Conservation (phyloP, 2,329 filamentous ascomycete genomes). For the Lachnellula cervina region DNA sequence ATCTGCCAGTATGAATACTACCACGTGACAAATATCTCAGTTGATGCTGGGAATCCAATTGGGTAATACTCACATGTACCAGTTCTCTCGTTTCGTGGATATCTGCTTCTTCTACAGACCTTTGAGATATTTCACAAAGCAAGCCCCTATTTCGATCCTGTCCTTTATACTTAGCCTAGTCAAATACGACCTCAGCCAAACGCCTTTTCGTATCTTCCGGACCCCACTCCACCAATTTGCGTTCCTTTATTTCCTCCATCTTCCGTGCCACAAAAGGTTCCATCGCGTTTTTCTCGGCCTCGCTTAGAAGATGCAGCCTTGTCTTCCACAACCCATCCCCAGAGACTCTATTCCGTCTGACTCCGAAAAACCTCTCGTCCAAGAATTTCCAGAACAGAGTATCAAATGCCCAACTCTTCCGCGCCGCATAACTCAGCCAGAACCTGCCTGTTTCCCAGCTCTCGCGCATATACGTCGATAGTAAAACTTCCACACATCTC, state of each 20-base stretch:
- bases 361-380: conserved; percentile 33
- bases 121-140: no score
- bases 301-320: conserved; percentile 27
- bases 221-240: conserved; percentile 10
- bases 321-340: conserved; percentile 26
- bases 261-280: conserved; percentile 31
- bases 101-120: no score
- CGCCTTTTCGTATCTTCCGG: background rate
- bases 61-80: no score
- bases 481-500: background rate
- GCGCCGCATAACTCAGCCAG: conserved; percentile 32
- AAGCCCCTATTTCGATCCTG: background rate
- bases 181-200: conserved; percentile 7
- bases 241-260: conserved; percentile 24
- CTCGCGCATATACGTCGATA: conserved; percentile 33
- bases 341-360: conserved; percentile 12
- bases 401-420: conserved; percentile 29
- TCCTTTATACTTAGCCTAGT: background rate
- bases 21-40: no score
- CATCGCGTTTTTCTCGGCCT: conserved; percentile 26
- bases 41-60: no score
- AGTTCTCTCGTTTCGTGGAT: no score
- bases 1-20: no score
- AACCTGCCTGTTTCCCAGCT: conserved; percentile 35
- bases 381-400: conserved; percentile 36